Percentiles rank a stretch among this genome's conserved stretches.
Conservation (phyloP, 345 rosid genomes). For the Eucalyptus rudis region DNA sequence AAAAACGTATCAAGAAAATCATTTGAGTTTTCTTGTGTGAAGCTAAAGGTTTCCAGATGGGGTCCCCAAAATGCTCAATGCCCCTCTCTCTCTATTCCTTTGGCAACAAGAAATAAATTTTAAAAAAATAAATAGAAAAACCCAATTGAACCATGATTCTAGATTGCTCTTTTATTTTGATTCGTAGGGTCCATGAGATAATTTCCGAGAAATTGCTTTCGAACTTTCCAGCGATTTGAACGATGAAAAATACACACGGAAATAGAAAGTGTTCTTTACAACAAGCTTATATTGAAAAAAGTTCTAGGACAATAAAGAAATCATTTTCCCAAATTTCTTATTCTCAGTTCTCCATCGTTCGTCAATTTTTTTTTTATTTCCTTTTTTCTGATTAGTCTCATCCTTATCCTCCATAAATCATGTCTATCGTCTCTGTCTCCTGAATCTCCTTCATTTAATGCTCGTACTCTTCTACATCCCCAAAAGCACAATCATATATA, state of each 20-base stretch:
- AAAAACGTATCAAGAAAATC: neutral
- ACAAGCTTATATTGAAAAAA: neutral
- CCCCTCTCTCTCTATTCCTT: neutral
- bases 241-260: neutral
- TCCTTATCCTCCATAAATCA: neutral
- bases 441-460: neutral
- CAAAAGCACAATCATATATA: neutral
- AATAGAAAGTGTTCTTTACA: neutral
- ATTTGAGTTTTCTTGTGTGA: slow-evolving; percentile 34
- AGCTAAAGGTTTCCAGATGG: slow-evolving; percentile 23
- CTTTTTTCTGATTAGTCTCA: neutral
- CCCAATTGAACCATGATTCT: neutral
- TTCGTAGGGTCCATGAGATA: neutral
- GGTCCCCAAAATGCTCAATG: neutral
- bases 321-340: neutral
- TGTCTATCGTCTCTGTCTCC: neutral
- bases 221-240: neutral
- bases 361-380: too few relatives aligned
- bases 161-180: neutral
- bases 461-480: neutral
- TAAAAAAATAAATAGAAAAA: neutral
- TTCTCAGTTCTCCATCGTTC: accelerated
- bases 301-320: accelerated
- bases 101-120: neutral
- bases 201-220: neutral